Conservation (phyloP, 176 grass and related monocot genomes). For the Zoysia pacifica region DNA sequence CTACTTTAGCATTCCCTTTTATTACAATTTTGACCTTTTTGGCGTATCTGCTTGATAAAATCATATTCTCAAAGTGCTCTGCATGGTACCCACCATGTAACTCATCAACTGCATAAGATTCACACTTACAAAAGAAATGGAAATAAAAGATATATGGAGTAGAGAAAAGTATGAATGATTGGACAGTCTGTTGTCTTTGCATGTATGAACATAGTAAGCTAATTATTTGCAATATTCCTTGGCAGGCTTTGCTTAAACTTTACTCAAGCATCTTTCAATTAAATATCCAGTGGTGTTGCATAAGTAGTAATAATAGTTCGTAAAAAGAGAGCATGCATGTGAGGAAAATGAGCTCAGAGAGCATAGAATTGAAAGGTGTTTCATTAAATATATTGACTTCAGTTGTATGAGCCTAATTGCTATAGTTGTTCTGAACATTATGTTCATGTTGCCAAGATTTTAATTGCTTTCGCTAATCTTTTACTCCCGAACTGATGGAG, state of each 20-base stretch:
- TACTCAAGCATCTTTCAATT: background rate
- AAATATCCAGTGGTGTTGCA: background rate
- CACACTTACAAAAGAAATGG: background rate
- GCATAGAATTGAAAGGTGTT: background rate
- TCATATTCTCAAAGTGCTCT: constrained; percentile 6
- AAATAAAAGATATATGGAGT: background rate
- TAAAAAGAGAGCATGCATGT: background rate
- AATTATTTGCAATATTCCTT: background rate
- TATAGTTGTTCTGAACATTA: background rate
- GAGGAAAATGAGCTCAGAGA: background rate
- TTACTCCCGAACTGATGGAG: constrained; percentile 17
- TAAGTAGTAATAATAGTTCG: background rate
- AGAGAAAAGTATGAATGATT: constrained; percentile 3
- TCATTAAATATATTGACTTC: background rate
- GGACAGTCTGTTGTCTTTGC: background rate
- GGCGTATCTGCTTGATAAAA: constrained; percentile 17
- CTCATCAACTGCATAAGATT: constrained; percentile 14
- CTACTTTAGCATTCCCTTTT: constrained; percentile 32
- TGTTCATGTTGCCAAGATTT: constrained; percentile 3
- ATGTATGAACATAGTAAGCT: background rate
- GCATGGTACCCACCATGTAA: background rate
- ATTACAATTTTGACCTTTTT: constrained; percentile 31
- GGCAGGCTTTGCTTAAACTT: background rate
- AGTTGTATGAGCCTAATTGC: background rate
- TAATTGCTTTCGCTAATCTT: background rate